Percentiles rank a stretch among this genome's conserved stretches.
These are phyloP conservation scores for Kazachstania taianensis DNA, from an alignment of 805 yeast species.

Conservation along the genomic window DNA sequence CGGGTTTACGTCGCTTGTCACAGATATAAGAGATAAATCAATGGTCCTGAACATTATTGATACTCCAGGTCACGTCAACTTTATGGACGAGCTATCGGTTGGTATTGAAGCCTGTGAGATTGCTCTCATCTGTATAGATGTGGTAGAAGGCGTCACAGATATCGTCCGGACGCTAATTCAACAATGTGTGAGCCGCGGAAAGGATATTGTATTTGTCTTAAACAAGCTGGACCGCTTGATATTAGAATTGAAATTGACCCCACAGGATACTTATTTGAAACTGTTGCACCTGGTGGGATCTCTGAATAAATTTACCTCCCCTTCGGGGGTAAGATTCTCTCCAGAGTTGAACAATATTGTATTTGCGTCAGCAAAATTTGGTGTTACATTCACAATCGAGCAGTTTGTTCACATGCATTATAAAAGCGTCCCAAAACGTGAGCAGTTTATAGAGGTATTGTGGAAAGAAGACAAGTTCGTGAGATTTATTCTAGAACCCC, in stretches of 20 bases:
- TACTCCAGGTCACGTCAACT: slow-evolving; percentile 87
- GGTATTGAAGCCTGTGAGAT: slow-evolving; percentile 55
- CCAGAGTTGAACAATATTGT: slow-evolving; percentile 60
- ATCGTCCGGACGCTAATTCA: slow-evolving; percentile 44
- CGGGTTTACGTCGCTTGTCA: slow-evolving; percentile 51
- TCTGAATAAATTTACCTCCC: slow-evolving; percentile 41
- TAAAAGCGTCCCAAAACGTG: slow-evolving; percentile 26
- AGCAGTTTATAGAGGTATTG: slow-evolving; percentile 41
- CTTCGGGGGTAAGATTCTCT: slow-evolving; percentile 38
- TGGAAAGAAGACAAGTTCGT: slow-evolving; percentile 63
- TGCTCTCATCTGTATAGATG: slow-evolving; percentile 65
- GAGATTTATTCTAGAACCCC: slow-evolving; percentile 61
- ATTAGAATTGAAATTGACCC: slow-evolving; percentile 67
- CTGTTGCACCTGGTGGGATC: slow-evolving; percentile 49
- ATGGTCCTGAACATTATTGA: slow-evolving; percentile 58
- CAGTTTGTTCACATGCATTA: slow-evolving; percentile 53
- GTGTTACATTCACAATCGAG: slow-evolving; percentile 53
- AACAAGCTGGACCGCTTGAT: slow-evolving; percentile 84
- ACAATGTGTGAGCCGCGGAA: slow-evolving; percentile 39
- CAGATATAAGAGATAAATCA: slow-evolving; percentile 45
- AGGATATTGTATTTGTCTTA: slow-evolving; percentile 50
- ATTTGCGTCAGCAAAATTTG: slow-evolving; percentile 59
- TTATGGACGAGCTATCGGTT: slow-evolving; percentile 60
- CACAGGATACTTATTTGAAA: slow-evolving; percentile 62
- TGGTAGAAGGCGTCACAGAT: slow-evolving; percentile 69